Evolutionary conservation across 2,329 filamentous ascomycete genomes (phyloP).

Genomic region (Pseudogymnoascus sp.): DNA sequence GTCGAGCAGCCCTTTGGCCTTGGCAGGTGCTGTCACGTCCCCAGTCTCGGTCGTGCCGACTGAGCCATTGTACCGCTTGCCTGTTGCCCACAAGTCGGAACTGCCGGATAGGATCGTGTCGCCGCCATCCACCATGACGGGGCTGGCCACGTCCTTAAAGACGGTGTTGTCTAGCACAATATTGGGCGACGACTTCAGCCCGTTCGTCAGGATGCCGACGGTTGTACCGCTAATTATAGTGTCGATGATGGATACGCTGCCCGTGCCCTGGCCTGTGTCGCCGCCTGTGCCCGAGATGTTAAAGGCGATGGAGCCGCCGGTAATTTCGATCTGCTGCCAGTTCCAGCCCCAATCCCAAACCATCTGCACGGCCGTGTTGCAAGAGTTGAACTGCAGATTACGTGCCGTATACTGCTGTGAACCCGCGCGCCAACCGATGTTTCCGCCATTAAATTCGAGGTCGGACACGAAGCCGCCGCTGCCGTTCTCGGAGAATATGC

Average conservation of each 20-base stretch:
- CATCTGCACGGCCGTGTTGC: constrained; percentile 47
- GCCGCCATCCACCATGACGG: constrained; percentile 53
- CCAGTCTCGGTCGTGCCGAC: constrained; percentile 32
- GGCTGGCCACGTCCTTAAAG: constrained; percentile 58
- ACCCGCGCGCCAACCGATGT: constrained; percentile 51
- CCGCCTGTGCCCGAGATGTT: constrained; percentile 39
- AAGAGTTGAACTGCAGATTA: constrained; percentile 41
- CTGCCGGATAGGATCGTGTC: constrained; percentile 55
- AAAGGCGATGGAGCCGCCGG: constrained; percentile 45
- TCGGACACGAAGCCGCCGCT: constrained; percentile 33
- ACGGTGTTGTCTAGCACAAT: constrained; percentile 82
- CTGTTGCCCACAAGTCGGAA: constrained; percentile 68
- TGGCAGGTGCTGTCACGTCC: constrained; percentile 26
- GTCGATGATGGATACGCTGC: constrained; percentile 52
- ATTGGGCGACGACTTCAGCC: constrained; percentile 49
- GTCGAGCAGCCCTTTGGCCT: constrained; percentile 34
- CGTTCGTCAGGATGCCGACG: constrained; percentile 44
- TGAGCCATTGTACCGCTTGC: constrained; percentile 52
- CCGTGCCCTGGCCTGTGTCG: constrained; percentile 37
- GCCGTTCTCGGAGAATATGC: too few species aligned
- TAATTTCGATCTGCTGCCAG: constrained; percentile 42
- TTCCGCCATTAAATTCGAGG: constrained; percentile 52
- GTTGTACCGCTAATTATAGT: constrained; percentile 42
- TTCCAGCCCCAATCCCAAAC: constrained; percentile 56
- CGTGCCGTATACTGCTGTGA: constrained; percentile 59